A percentile compares a stretch with the other conserved stretches of the same genome.
phyloP scores from a whole-genome alignment of 2,329 filamentous ascomycete genomes.

The Penicillium palitans region DNA sequence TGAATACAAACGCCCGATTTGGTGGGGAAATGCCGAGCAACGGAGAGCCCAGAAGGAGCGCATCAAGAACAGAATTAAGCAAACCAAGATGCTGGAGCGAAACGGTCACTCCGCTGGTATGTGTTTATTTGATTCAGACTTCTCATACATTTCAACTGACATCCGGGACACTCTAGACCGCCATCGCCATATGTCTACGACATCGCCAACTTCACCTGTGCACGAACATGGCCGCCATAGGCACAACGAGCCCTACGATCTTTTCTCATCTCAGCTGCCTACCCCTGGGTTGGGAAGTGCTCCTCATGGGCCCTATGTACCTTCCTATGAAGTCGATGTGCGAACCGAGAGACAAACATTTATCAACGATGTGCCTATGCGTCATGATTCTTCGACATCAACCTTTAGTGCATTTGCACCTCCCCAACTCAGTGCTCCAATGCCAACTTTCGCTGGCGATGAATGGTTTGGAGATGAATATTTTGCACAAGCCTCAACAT shows the following conservation, averaged over 20 bases:
- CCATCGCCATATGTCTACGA: neutral
- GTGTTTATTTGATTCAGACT: neutral
- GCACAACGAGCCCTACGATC: constrained; percentile 47
- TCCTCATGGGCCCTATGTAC: constrained; percentile 32
- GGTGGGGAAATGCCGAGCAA: constrained; percentile 74
- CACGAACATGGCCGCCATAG: constrained; percentile 58
- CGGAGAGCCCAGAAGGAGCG: constrained; percentile 91
- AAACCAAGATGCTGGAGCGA: constrained; percentile 93
- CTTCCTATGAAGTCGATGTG: constrained; percentile 89
- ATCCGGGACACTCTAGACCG: neutral
- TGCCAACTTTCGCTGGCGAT: constrained; percentile 65
- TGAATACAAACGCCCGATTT: constrained; percentile 94
- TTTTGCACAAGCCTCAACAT: constrained; percentile 58
- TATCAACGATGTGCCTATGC: constrained; percentile 83
- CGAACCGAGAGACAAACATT: constrained; percentile 95
- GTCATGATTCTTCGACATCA: constrained; percentile 82
- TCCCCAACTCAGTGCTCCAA: constrained; percentile 66
- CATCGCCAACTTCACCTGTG: constrained; percentile 53
- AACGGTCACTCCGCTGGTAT: constrained; percentile 45
- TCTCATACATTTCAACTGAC: neutral
- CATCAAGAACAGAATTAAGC: constrained; percentile 97
- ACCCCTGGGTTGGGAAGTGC: constrained; percentile 52
- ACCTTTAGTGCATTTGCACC: constrained; percentile 90
- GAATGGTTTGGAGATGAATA: constrained; percentile 73
- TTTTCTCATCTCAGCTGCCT: constrained; percentile 45